Evolutionary conservation across 2,329 filamentous ascomycete species (phyloP), one percentile per base, ranked within the genome.

Genomic region (Ophiostoma tasmaniense): DNA sequence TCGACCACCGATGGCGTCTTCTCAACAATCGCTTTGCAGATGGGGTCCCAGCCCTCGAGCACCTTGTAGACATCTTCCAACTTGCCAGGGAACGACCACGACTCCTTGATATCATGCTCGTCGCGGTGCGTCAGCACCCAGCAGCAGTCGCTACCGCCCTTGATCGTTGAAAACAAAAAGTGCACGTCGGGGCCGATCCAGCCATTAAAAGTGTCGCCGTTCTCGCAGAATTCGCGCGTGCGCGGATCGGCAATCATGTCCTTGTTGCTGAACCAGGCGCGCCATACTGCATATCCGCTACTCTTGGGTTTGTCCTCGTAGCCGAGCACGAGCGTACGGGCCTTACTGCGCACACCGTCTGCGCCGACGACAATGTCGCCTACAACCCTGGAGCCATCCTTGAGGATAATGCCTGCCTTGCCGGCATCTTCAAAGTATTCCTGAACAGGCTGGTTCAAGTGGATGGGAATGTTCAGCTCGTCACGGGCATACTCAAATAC

Each of bases 111-210:
- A 72, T 86, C 81, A 70, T 81, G 80, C 68, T 82, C 80, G 71
- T 86, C 85, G 25, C 75, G 79, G 74, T 86, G 84, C 0, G 85
- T 87, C 28, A 85, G 77, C 2, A 87, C 85, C 85, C 85, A 87
- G 72, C 81, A 85, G 73, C 83, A 85, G 69, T 87, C 84, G 25
- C 79, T 77, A 33, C 83, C 84, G 71, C 80, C 78, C 75, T 86
- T 85, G 72, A 87, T 82, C 2, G 84, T 85, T 6, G 82, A 83
- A 73, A 86, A 85, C 0, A 87, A 76, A 71, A 86, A 84, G 72
- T 86, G 84, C 66, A 84, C 81, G 71, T 86, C 83, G 2, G 83
- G 83, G 1, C 84, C 84, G 68, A 86, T 82, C 85, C 82, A 84
- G 33, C 84, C 85, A 68, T 85, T 85, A 76, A 87, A 86, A 0